Evolutionary conservation across 352 stramenopile genomes (phyloP), one percentile per base, ranked within the genome.

Genomic region (Paralagenidium karlingii): DNA sequence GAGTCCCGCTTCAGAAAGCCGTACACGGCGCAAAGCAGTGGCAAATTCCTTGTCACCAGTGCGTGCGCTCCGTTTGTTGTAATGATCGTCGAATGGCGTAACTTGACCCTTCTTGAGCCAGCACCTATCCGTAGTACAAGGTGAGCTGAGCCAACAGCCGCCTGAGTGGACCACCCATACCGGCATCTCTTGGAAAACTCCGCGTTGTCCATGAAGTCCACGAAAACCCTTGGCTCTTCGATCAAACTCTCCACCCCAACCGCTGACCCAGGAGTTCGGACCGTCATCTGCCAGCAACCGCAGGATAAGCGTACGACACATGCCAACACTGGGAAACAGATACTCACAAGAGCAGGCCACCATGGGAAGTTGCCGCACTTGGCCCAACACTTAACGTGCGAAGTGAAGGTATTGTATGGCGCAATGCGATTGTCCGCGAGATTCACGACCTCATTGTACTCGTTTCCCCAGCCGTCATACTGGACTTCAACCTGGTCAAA

Each of bases 361-460:
- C 63, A 53, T 1, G 70, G 75, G 68, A 69, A 88, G 38, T 88
- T 88, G 12, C 68, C 55, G 47, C 82, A 88, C 41, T 80, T 83
- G 34, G 74, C 68, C 75, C 75, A 88, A 43, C 70, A 82, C 44
- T 85, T 85, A 47, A 85, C 70, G 7, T 54, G 46, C 68, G 60
- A 84, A 34, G 75, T 88, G 42, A 75, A 88, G 24, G 70, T 82
- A 39, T 88, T 63, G 47, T 70, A 85, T 7, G 75, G 75, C 8
- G 70, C 75, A 13, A 85, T 62, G 11, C 71, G 66, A 24, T 63
- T 45, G 44, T 64, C 69, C 42, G 81, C 55, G 16, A 85, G 34
- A 8, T 25, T 33, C 22, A 85, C 55, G 21, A 82, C 47, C 34
- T 88, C 74, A 43, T 85, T 60, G 39, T 65, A 85, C 24, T 66